phyloP scores from a whole-genome alignment of 495 filamentous ascomycete species.

The Lasiosphaeria ovina region DNA sequence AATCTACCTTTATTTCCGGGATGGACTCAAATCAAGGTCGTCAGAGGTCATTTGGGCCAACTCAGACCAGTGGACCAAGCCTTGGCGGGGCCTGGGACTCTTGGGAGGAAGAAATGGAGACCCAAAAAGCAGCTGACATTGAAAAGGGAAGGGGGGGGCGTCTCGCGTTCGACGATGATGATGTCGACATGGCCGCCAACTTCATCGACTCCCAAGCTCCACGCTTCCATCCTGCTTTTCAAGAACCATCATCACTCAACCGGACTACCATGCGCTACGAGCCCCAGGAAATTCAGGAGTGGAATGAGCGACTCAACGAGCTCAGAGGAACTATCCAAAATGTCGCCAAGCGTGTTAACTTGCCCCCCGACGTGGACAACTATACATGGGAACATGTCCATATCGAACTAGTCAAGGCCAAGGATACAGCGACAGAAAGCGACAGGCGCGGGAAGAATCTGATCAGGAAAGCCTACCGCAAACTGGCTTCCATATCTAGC shows the following conservation, averaged over 20 bases:
- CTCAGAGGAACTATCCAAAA: not conserved
- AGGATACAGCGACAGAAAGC: conserved; percentile 11
- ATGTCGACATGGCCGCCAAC: conserved; percentile 11
- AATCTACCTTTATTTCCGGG: not conserved
- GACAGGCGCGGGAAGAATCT: conserved; percentile 17
- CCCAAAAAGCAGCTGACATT: not conserved
- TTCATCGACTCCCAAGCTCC: conserved; percentile 16
- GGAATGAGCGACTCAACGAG: conserved; percentile 20
- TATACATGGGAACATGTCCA: conserved; percentile 24
- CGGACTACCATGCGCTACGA: conserved; percentile 17
- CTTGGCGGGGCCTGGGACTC: not conserved
- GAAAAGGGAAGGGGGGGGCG: not conserved
- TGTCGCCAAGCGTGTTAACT: conserved; percentile 12
- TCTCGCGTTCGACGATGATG: not conserved
- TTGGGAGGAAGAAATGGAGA: not conserved
- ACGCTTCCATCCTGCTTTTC: conserved; percentile 20
- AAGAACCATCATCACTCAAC: conserved; percentile 14
- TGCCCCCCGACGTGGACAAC: conserved; percentile 10
- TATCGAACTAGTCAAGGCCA: conserved; percentile 17
- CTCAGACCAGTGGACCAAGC: not conserved
- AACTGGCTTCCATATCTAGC: conserved; percentile 3
- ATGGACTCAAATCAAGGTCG: not conserved
- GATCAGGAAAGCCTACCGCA: conserved; percentile 12
- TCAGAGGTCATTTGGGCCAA: not conserved
- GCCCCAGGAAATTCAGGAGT: conserved; percentile 11